Percentiles rank a stretch among this genome's conserved stretches.
Conservation (phyloP, 1,284 basidiomycete species). For the Coriolopsis trogii region DNA sequence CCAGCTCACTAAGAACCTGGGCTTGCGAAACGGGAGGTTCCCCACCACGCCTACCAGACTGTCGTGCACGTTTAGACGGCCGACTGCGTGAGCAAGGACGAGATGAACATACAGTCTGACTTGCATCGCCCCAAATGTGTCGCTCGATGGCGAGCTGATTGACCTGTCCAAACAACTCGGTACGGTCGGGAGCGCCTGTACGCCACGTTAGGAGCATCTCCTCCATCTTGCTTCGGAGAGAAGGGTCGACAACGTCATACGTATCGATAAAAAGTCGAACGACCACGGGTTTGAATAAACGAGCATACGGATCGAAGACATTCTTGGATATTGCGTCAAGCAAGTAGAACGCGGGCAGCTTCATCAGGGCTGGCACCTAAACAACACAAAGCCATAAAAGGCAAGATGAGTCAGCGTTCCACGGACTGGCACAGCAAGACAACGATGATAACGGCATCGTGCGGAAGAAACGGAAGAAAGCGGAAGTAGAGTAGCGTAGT, state of each 20-base stretch:
- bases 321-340: slow-evolving; percentile 98
- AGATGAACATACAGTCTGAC: slow-evolving; percentile 24
- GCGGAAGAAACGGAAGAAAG: slow-evolving; percentile 16
- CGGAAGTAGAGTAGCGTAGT: slow-evolving; percentile 9
- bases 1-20: slow-evolving; percentile 80
- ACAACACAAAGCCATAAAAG: slow-evolving; percentile 35
- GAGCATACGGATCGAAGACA: slow-evolving; percentile 87
- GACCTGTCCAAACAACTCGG: slow-evolving; percentile 80
- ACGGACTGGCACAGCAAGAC: slow-evolving; percentile 27
- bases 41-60: slow-evolving; percentile 25
- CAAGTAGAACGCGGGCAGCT: slow-evolving; percentile 93
- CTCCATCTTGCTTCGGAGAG: slow-evolving; percentile 90
- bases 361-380: slow-evolving; percentile 90
- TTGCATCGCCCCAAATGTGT: slow-evolving; percentile 69
- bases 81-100: slow-evolving; percentile 11
- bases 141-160: slow-evolving; percentile 78
- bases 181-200: slow-evolving; percentile 76
- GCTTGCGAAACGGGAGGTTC: slow-evolving; percentile 58
- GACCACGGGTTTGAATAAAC: slow-evolving; percentile 77
- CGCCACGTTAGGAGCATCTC: slow-evolving; percentile 95
- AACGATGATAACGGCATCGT: slow-evolving; percentile 32
- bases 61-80: slow-evolving; percentile 11
- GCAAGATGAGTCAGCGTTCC: slow-evolving; percentile 67
- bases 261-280: slow-evolving; percentile 82
- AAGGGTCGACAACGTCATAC: slow-evolving; percentile 82